Evolutionary conservation across 192 early-diverging fungal species (phyloP).

Genomic region (Powellomyces hirtus): DNA sequence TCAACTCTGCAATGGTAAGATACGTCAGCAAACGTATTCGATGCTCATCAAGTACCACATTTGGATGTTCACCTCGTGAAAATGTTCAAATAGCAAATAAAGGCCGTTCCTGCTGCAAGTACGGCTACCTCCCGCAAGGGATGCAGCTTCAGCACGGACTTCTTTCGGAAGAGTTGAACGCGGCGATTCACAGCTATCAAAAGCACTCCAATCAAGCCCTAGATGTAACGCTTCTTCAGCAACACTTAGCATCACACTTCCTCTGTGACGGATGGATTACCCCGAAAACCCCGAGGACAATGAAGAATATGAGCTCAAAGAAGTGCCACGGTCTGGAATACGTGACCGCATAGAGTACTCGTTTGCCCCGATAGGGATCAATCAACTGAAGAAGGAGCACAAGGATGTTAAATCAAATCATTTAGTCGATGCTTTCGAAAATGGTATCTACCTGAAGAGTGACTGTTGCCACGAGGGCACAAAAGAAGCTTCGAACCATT

Average conservation of each 20-base stretch:
- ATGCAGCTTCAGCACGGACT: slow-evolving; percentile 61
- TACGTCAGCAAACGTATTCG: too few species aligned
- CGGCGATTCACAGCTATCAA: slow-evolving; percentile 71
- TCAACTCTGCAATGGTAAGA: slow-evolving; percentile 77
- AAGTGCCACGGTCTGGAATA: slow-evolving; percentile 88
- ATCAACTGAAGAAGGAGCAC: slow-evolving; percentile 51
- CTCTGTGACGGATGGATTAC: slow-evolving; percentile 36
- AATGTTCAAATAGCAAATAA: slow-evolving; percentile 74
- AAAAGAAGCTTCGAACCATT: slow-evolving; percentile 93
- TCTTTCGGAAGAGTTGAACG: slow-evolving; percentile 70
- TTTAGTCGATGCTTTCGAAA: too few species aligned
- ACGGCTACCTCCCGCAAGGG: slow-evolving; percentile 74
- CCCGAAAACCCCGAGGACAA: slow-evolving; percentile 79
- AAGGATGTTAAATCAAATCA: neutral
- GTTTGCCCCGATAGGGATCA: slow-evolving; percentile 55
- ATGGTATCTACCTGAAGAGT: slow-evolving; percentile 74
- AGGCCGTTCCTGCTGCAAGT: slow-evolving; percentile 69
- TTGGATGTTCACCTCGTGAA: slow-evolving; percentile 75
- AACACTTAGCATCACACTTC: neutral
- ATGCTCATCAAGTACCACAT: too few species aligned
- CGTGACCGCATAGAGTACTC: slow-evolving; percentile 68
- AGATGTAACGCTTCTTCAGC: too few species aligned
- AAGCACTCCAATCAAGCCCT: slow-evolving; percentile 84
- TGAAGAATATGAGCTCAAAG: slow-evolving; percentile 87
- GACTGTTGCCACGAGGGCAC: slow-evolving; percentile 85